phyloP scores from a whole-genome alignment of 2,329 filamentous ascomycete species.

The Neurospora crassa region DNA sequence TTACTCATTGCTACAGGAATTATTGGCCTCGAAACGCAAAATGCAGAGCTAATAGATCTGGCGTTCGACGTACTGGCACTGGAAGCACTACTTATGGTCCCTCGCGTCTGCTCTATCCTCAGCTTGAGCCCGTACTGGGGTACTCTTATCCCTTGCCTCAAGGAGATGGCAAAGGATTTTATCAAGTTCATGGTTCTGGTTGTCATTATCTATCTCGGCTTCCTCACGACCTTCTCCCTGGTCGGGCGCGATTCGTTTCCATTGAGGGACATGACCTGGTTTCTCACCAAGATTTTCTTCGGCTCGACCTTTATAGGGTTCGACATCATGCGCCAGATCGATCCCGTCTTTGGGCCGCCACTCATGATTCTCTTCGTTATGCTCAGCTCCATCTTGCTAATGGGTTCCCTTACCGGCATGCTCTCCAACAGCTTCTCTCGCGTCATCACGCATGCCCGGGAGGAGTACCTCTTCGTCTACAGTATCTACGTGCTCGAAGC shows the following conservation, averaged over 20 bases:
- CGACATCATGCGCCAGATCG: slow-evolving; percentile 52
- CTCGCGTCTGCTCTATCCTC: slow-evolving; percentile 77
- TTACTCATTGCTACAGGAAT: slow-evolving; percentile 37
- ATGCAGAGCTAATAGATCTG: slow-evolving; percentile 57
- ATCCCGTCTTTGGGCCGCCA: slow-evolving; percentile 48
- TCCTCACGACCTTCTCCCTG: slow-evolving; percentile 77
- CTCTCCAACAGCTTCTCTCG: slow-evolving; percentile 65
- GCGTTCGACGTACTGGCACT: slow-evolving; percentile 85
- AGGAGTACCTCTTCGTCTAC: slow-evolving; percentile 74
- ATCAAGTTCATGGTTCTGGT: slow-evolving; percentile 69
- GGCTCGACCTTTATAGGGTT: slow-evolving; percentile 69
- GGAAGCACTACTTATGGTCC: slow-evolving; percentile 83
- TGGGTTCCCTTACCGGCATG: slow-evolving; percentile 70
- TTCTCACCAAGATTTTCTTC: slow-evolving; percentile 73
- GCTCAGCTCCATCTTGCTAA: slow-evolving; percentile 68
- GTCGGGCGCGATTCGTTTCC: slow-evolving; percentile 62
- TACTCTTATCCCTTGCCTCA: slow-evolving; percentile 78
- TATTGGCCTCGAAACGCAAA: slow-evolving; percentile 53
- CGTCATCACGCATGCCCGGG: slow-evolving; percentile 53
- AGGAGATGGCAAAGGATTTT: slow-evolving; percentile 92
- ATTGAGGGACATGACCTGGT: slow-evolving; percentile 61
- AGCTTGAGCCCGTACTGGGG: slow-evolving; percentile 87
- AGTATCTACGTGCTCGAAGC: slow-evolving; percentile 56
- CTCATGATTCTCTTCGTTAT: slow-evolving; percentile 66
- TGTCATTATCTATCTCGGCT: slow-evolving; percentile 74